phyloP scores from a whole-genome alignment of 495 filamentous ascomycete genomes.

The Amphirosellinia nigrospora region DNA sequence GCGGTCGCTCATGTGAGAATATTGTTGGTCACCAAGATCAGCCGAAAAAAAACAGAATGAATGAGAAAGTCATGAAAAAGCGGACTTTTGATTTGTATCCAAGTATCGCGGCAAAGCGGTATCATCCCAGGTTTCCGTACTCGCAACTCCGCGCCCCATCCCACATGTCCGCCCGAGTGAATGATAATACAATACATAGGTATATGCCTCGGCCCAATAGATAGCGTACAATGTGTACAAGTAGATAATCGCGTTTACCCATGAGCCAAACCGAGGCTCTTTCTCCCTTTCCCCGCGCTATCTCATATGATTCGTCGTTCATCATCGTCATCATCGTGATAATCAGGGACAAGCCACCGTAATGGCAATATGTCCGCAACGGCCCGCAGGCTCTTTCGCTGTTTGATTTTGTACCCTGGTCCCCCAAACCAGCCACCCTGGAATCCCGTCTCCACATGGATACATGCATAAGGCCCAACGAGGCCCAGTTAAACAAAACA shows the following conservation, averaged over 20 bases:
- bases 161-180: constrained; percentile 1
- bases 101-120: not conserved
- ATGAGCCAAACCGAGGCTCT: not conserved
- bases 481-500: constrained; percentile 1
- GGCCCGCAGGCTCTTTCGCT: not conserved
- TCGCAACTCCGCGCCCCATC: constrained; percentile 17
- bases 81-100: constrained; percentile 1
- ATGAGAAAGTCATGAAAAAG: not conserved
- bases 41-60: not conserved
- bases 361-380: constrained; percentile 2
- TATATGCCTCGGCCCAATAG: constrained; percentile 4
- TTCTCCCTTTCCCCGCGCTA: not conserved
- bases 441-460: constrained; percentile 4
- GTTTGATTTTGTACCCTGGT: constrained; percentile 9
- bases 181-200: constrained; percentile 16
- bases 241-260: not conserved
- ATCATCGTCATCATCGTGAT: constrained; percentile 24
- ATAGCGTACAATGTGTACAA: constrained; percentile 19
- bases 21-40: not conserved
- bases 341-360: constrained; percentile 7
- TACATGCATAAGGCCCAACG: not conserved
- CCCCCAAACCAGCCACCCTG: constrained; percentile 2
- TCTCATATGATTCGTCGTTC: constrained; percentile 11
- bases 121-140: not conserved
- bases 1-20: not conserved